These are phyloP conservation scores for Thymus quinquecostatus DNA, from an alignment of 257 asterid genomes.

Conservation along the genomic window DNA sequence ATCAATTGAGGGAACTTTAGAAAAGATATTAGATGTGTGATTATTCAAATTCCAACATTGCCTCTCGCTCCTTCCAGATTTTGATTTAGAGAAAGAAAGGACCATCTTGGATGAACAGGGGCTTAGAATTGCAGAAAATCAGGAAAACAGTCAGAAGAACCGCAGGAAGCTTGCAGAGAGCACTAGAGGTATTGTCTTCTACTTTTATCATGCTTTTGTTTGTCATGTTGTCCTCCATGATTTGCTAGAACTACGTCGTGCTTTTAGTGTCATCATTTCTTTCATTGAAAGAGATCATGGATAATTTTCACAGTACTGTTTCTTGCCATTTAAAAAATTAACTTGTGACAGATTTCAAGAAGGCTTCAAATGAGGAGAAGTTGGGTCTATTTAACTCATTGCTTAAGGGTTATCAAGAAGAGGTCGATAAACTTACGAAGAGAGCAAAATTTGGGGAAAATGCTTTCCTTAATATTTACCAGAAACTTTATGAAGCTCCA, in stretches of 20 bases:
- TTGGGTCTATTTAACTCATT: slow-evolving; percentile 73
- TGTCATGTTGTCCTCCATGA: slow-evolving; percentile 8
- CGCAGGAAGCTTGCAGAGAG: slow-evolving; percentile 99
- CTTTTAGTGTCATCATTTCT: slow-evolving; percentile 7
- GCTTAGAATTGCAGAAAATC: slow-evolving; percentile 94
- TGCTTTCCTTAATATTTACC: slow-evolving; percentile 96
- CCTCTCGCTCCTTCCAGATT: slow-evolving; percentile 53
- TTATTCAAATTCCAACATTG: slow-evolving; percentile 13
- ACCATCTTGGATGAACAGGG: slow-evolving; percentile 92
- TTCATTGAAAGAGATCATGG: slow-evolving; percentile 23
- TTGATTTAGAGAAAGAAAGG: slow-evolving; percentile 95
- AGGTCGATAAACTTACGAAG: slow-evolving; percentile 97
- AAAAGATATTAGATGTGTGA: neutral
- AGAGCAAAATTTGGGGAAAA: slow-evolving; percentile 97
- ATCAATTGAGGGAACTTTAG: slow-evolving; percentile 10
- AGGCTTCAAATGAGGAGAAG: slow-evolving; percentile 91
- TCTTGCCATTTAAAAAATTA: slow-evolving; percentile 26
- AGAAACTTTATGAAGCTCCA: slow-evolving; percentile 97
- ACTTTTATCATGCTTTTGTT: neutral
- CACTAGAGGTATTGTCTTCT: slow-evolving; percentile 75
- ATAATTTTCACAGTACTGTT: slow-evolving; percentile 10
- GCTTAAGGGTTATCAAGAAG: slow-evolving; percentile 98
- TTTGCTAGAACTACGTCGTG: slow-evolving; percentile 19
- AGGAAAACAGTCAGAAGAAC: slow-evolving; percentile 97
- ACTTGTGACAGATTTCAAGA: slow-evolving; percentile 76